Evolutionary conservation across 2,329 filamentous ascomycete genomes (phyloP), one percentile per base, ranked within the genome.

Genomic region (Xylaria sp.): DNA sequence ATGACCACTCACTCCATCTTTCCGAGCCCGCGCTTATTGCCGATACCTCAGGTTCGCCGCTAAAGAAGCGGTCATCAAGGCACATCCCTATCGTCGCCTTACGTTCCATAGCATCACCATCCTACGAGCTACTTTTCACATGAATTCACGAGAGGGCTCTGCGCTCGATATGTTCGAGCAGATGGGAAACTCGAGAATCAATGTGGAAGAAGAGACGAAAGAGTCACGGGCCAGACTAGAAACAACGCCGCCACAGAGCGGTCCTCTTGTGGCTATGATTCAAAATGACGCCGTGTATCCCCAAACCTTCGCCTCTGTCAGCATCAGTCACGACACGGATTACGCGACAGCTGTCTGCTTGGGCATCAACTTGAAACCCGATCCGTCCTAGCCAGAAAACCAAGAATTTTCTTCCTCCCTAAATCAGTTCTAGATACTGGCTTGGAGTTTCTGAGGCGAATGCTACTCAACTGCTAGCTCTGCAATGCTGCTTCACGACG

Each of bases 261-360:
- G 83, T 27, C 84, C 84, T 0, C 72, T 85, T 2, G 84, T 81
- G 7, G 72, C 84, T 57, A 79, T 57, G 20, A 54, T 69, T 20
- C 44, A 51, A 22, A 86, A 64, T 76, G 71, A 66, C 76, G 74
- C 7, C 69, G 45, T 77, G 82, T 66, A 85, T 88, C 70, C 82
- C 88, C 42, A 33, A 49, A 63, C 22, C 17, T 62, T 63, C 20
- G 93, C 89, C 15, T 83, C 87, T 73, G 77, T 97, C 50, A 95
- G 91, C 66, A 96, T 97, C 73, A 96, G 91, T 74, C 94, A 97
- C 77, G 94, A 97, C 78, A 90, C 87, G 1, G 90, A 93, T 7
- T 97, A 94, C 79, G 93, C 93, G 10, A 89, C 86, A 22, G 91
- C 91, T 6, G 83, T 90, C 0, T 92, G 90, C 69, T 70, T 93